A percentile compares a stretch with the other conserved stretches of the same genome.
phyloP scores from a whole-genome alignment of 2,329 filamentous ascomycete genomes.

The Phialophora chinensis region DNA sequence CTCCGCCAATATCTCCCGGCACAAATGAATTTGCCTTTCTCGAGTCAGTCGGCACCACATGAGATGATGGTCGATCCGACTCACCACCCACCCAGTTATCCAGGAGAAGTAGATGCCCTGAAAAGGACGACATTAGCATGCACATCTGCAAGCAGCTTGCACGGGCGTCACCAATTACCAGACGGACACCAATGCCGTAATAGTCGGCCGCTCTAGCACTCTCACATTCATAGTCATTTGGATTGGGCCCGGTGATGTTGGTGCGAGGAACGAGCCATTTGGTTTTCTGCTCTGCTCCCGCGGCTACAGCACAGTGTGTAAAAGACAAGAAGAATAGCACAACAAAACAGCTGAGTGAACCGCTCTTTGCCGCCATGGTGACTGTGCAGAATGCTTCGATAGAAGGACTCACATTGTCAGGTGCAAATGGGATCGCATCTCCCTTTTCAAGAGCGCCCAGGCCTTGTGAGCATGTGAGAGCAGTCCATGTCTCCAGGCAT shows the following conservation, averaged over 20 bases:
- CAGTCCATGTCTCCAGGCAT: not conserved
- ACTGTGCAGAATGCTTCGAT: not conserved
- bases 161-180: conserved; percentile 10
- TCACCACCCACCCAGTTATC: conserved; percentile 25
- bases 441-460: not conserved
- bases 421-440: not conserved
- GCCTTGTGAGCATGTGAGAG: not conserved
- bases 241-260: conserved; percentile 23
- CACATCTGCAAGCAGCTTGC: not conserved
- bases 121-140: not conserved
- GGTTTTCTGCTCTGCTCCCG: conserved; percentile 12
- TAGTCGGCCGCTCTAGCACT: conserved; percentile 26
- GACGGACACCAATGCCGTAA: conserved; percentile 28
- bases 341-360: not conserved
- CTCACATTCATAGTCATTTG: conserved; percentile 25
- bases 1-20: conserved; percentile 78
- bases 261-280: conserved; percentile 24
- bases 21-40: conserved; percentile 66
- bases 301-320: conserved; percentile 7
- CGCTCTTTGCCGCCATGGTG: conserved; percentile 9
- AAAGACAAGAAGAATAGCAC: conserved; percentile 10
- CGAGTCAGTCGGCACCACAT: not conserved
- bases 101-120: conserved; percentile 30
- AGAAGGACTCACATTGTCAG: not conserved
- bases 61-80: not conserved